Evolutionary conservation across 768 basidiomycete species (phyloP).

Genomic region (Suillus spraguei): DNA sequence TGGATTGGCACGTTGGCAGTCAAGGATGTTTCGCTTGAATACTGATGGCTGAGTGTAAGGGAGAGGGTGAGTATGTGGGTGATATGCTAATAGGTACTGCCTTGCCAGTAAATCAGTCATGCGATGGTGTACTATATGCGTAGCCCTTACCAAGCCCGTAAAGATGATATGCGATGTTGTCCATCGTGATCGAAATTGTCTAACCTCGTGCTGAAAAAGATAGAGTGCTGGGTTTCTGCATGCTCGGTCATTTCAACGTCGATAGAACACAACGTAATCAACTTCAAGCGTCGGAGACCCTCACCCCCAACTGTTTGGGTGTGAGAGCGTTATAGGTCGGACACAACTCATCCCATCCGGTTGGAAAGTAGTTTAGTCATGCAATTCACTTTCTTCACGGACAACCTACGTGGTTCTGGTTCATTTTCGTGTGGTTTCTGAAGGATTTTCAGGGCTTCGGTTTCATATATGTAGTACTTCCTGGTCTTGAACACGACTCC

Average conservation of each 20-base stretch:
- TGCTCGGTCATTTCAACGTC: background rate
- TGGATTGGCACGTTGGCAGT: too few relatives aligned
- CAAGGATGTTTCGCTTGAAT: too few relatives aligned
- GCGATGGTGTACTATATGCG: too few relatives aligned
- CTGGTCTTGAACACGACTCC: too few relatives aligned
- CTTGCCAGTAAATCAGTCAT: too few relatives aligned
- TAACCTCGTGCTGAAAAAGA: background rate
- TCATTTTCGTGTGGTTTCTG: background rate
- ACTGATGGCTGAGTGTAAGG: too few relatives aligned
- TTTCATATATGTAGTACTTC: too few relatives aligned
- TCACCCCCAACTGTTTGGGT: background rate
- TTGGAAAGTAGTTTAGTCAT: background rate
- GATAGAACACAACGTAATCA: background rate
- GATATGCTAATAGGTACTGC: too few relatives aligned
- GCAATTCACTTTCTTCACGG: background rate
- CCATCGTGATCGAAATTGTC: background rate
- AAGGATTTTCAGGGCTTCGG: conserved; percentile 30
- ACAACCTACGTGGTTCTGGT: background rate
- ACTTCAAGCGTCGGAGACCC: conserved; percentile 2
- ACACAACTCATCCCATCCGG: too few relatives aligned
- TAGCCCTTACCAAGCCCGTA: background rate
- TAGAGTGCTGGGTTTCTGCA: too few relatives aligned
- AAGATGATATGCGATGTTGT: background rate
- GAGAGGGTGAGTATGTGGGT: too few relatives aligned
- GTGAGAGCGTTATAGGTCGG: too few relatives aligned